These are phyloP conservation scores for Sclerotiophoma versabilis DNA, from an alignment of 2,329 filamentous ascomycete species.

Conservation along the genomic window DNA sequence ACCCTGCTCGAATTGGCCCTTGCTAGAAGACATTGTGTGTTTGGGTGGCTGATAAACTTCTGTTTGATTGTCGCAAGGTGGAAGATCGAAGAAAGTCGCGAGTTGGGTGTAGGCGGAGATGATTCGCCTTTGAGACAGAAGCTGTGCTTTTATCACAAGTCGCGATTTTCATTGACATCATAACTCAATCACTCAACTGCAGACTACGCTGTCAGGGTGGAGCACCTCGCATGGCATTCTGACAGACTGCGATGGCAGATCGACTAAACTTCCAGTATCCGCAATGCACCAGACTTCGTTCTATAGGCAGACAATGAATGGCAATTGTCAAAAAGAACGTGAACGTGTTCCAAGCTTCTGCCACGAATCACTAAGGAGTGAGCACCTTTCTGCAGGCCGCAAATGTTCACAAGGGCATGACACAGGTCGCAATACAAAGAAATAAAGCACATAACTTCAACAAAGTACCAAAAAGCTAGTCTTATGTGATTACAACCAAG, in stretches of 20 bases:
- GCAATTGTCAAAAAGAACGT: too few relatives aligned
- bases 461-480: too few relatives aligned
- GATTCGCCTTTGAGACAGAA: slow-evolving; percentile 4
- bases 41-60: neutral
- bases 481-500: too few relatives aligned
- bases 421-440: too few relatives aligned
- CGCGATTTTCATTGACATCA: slow-evolving; percentile 36
- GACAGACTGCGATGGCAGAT: neutral
- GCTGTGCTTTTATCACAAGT: slow-evolving; percentile 22
- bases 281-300: neutral
- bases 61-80: neutral
- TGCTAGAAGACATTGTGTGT: slow-evolving; percentile 58
- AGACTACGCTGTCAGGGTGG: slow-evolving; percentile 20
- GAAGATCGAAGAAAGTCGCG: neutral
- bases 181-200: slow-evolving; percentile 20
- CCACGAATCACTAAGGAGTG: too few relatives aligned
- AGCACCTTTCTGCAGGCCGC: too few relatives aligned
- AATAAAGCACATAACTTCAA: too few relatives aligned
- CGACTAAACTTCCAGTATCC: neutral
- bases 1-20: slow-evolving; percentile 49
- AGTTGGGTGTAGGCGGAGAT: neutral
- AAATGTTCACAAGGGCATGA: too few relatives aligned
- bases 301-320: neutral
- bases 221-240: slow-evolving; percentile 17
- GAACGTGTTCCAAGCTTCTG: too few relatives aligned